phyloP scores from a whole-genome alignment of 129 eudicot species.

The Glebionis coronaria region DNA sequence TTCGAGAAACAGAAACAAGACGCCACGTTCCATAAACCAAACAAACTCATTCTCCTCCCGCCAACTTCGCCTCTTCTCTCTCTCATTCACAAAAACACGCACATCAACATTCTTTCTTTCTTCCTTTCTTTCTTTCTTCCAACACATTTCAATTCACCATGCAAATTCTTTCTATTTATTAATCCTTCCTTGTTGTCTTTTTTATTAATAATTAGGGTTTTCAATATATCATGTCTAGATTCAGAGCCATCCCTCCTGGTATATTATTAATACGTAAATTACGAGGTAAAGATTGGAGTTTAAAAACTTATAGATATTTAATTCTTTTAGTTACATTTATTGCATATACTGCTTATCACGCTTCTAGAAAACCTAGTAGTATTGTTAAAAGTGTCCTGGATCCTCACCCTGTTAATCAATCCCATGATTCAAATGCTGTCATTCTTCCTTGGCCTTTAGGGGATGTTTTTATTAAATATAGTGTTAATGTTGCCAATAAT shows the following conservation, averaged over 20 bases:
- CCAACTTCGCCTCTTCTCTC: constrained; percentile 26
- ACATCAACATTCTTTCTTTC: not conserved
- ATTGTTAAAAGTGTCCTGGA: constrained; percentile 76
- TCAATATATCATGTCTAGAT: not conserved
- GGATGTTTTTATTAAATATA: constrained; percentile 36
- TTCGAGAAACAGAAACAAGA: not conserved
- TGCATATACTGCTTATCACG: constrained; percentile 83
- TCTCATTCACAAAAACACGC: not conserved
- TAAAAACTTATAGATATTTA: constrained; percentile 57
- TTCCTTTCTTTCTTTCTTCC: not conserved
- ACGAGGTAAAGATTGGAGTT: constrained; percentile 69
- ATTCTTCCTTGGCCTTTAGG: constrained; percentile 66
- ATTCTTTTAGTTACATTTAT: constrained; percentile 69
- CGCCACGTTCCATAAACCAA: constrained; percentile 19
- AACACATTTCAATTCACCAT: not conserved
- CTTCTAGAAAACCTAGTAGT: constrained; percentile 86
- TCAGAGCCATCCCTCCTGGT: constrained; percentile 59
- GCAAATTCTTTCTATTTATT: not conserved
- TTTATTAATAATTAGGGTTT: constrained; percentile 1
- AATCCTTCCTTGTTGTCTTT: not conserved
- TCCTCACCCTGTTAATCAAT: constrained; percentile 27
- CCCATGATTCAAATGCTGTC: not conserved
- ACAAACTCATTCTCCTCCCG: constrained; percentile 20
- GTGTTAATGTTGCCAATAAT: not conserved
- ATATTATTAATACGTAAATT: constrained; percentile 44